Evolutionary conservation across 2,329 filamentous ascomycete species (phyloP), one percentile per base, ranked within the genome.

Genomic region (Xylariales sp.): DNA sequence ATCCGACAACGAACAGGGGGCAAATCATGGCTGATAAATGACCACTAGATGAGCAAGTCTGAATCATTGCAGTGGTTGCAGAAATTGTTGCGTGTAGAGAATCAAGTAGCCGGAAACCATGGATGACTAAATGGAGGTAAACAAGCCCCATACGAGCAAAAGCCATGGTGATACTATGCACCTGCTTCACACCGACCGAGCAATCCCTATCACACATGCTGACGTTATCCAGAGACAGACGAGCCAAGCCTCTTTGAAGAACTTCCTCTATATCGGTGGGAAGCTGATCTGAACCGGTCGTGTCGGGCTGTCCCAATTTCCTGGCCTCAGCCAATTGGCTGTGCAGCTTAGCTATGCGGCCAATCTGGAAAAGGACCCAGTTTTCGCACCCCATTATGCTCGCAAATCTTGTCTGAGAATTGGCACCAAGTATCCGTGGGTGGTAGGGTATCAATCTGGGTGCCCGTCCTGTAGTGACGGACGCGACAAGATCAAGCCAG

Each of bases 321-420:
- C 19, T 28, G 4, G 14, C n/a, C 15, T 32, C n/a, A 29, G 8
- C 18, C 13, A 13, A 13, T 6, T 32, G 33, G 3, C 15, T 17
- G 4, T 40, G 33, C 14, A 37, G 20, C 17, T 21, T 27, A 16
- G 38, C 32, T 15, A 40, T 37, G 11, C 38, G 33, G 12, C 33
- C 38, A 27, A 37, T 40, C 19, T 37, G 38, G 27, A 15, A 13
- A 32, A 40, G 29, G 3, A 30, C 23, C 38, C 38, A 40, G 8
- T 40, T 40, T 25, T 29, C 17, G 20, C 38, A 40, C 4, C 38
- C 38, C 33, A 40, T 40, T 11, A 40, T 35, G n/a, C 19, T 16
- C 24, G 37, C 33, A 30, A 40, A 20, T 25, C 21, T 30, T 13
- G 20, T 31, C 8, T 29, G 33, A 21, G 38, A 40, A 23, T 19